Evolutionary conservation across 1,284 basidiomycete genomes (phyloP).

Genomic region (Trichosporon coremiiforme): DNA sequence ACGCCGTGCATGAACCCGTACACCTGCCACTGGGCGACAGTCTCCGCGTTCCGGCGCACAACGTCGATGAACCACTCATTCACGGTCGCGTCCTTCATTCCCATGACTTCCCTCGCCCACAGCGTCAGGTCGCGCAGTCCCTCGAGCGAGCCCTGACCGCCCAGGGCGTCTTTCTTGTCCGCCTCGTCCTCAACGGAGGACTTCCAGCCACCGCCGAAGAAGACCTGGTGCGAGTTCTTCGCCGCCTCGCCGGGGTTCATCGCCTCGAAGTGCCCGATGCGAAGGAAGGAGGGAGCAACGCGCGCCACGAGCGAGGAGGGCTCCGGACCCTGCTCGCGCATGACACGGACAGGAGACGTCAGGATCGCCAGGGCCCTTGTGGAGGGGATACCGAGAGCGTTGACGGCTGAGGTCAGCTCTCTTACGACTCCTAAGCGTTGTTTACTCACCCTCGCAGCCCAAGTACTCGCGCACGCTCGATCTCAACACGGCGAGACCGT

Average conservation of each 20-base stretch:
- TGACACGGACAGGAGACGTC: slow-evolving; percentile 70
- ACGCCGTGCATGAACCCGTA: slow-evolving; percentile 85
- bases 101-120: slow-evolving; percentile 66
- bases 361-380: slow-evolving; percentile 83
- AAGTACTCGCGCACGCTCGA: slow-evolving; percentile 91
- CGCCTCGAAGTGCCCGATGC: slow-evolving; percentile 89
- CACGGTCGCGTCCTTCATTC: slow-evolving; percentile 63
- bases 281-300: slow-evolving; percentile 84
- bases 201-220: slow-evolving; percentile 59
- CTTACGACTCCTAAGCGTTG: too few species aligned
- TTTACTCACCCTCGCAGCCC: slow-evolving; percentile 71
- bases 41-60: slow-evolving; percentile 78
- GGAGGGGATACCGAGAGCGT: slow-evolving; percentile 83
- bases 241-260: slow-evolving; percentile 67
- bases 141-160: slow-evolving; percentile 69
- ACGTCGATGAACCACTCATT: slow-evolving; percentile 73
- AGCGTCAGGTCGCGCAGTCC: slow-evolving; percentile 71
- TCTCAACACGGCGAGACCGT: slow-evolving; percentile 88
- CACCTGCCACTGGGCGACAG: slow-evolving; percentile 89
- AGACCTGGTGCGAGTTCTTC: slow-evolving; percentile 60
- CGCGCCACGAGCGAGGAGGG: slow-evolving; percentile 79
- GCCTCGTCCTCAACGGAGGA: slow-evolving; percentile 56
- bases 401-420: slow-evolving; percentile 65
- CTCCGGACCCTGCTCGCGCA: slow-evolving; percentile 73
- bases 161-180: slow-evolving; percentile 33